Conservation (phyloP, 192 early-diverging fungal species). For the Podila clonocystis region DNA sequence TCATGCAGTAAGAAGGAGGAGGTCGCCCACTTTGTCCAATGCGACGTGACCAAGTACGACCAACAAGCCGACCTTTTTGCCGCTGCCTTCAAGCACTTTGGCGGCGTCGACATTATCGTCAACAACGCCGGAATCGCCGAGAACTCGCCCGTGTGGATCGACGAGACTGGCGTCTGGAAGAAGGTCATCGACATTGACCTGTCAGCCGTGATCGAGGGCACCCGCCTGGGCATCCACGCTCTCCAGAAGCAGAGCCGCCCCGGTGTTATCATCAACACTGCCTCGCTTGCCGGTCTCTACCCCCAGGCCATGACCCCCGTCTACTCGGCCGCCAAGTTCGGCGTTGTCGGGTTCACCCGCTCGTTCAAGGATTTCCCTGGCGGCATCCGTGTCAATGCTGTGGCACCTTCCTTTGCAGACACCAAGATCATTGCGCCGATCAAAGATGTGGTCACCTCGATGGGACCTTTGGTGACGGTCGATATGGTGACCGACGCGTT, state of each 20-base stretch:
- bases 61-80: slow-evolving; percentile 51
- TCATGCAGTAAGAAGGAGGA: slow-evolving; percentile 34
- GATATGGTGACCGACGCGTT: slow-evolving; percentile 67
- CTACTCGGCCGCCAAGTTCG: slow-evolving; percentile 83
- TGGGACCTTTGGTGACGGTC: slow-evolving; percentile 35
- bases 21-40: slow-evolving; percentile 58
- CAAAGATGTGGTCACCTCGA: slow-evolving; percentile 35
- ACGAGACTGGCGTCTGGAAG: slow-evolving; percentile 54
- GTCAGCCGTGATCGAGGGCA: slow-evolving; percentile 78
- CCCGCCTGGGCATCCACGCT: slow-evolving; percentile 72
- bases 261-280: slow-evolving; percentile 78
- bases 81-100: slow-evolving; percentile 61
- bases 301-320: slow-evolving; percentile 67
- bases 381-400: slow-evolving; percentile 69
- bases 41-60: slow-evolving; percentile 59
- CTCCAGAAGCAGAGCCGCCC: slow-evolving; percentile 54
- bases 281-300: slow-evolving; percentile 76
- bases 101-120: slow-evolving; percentile 65
- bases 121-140: slow-evolving; percentile 74
- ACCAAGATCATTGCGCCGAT: slow-evolving; percentile 60
- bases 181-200: slow-evolving; percentile 81
- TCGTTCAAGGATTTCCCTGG: slow-evolving; percentile 55
- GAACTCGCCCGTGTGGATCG: slow-evolving; percentile 48
- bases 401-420: slow-evolving; percentile 68
- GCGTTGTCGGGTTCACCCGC: slow-evolving; percentile 71